Conservation (phyloP, 768 basidiomycete genomes). For the Phylloporus arenicola region DNA sequence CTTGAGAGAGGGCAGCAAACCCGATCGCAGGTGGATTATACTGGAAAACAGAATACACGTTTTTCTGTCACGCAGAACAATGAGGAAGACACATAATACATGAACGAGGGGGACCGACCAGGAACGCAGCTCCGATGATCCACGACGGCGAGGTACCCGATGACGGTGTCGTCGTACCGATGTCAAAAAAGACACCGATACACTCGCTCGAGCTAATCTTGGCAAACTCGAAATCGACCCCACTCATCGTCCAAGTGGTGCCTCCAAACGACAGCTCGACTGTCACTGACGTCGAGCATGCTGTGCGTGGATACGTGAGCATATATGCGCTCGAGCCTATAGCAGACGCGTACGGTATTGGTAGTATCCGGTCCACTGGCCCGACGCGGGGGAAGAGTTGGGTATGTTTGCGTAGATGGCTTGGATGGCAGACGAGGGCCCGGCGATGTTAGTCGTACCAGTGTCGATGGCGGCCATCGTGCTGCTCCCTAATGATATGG, state of each 20-base stretch:
- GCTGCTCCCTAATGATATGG: slow-evolving; percentile 18
- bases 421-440: slow-evolving; percentile 36
- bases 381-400: slow-evolving; percentile 33
- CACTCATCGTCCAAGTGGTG: slow-evolving; percentile 41
- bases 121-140: slow-evolving; percentile 52
- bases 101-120: slow-evolving; percentile 21
- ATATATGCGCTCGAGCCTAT: neutral
- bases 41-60: slow-evolving; percentile 53
- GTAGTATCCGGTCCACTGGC: slow-evolving; percentile 44
- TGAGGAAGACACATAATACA: neutral
- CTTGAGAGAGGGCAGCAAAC: slow-evolving; percentile 41
- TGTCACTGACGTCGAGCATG: slow-evolving; percentile 35
- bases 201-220: slow-evolving; percentile 37
- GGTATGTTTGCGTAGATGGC: slow-evolving; percentile 44
- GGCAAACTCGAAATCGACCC: slow-evolving; percentile 44
- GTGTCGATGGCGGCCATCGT: slow-evolving; percentile 51
- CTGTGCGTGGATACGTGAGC: slow-evolving; percentile 4
- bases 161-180: slow-evolving; percentile 21
- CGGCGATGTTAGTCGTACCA: slow-evolving; percentile 57
- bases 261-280: slow-evolving; percentile 43
- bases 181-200: slow-evolving; percentile 50
- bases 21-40: slow-evolving; percentile 47
- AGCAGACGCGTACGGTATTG: slow-evolving; percentile 31
- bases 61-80: slow-evolving; percentile 33
- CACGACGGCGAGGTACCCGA: slow-evolving; percentile 35